Evolutionary conservation across 2,329 filamentous ascomycete genomes (phyloP).

Genomic region (Fusarium miscanthi): DNA sequence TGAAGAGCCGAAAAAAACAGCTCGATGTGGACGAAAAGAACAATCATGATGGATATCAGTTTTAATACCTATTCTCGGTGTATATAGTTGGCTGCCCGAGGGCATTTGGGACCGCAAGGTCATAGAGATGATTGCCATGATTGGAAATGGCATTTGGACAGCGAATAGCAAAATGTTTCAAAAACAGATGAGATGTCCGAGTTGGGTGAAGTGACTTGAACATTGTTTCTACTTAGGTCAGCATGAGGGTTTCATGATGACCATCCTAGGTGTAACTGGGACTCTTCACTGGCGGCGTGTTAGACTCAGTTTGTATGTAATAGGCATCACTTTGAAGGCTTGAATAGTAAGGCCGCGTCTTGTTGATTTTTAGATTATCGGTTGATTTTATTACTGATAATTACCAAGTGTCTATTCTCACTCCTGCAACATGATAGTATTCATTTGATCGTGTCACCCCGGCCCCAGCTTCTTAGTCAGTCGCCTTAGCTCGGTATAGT

Average conservation of each 20-base stretch:
- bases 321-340: background rate
- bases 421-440: background rate
- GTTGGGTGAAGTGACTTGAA: background rate
- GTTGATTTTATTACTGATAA: background rate
- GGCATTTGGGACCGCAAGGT: conserved; percentile 37
- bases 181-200: background rate
- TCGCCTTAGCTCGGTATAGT: conserved; percentile 5
- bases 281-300: background rate
- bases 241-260: conserved; percentile 4
- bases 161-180: conserved; percentile 5
- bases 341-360: background rate
- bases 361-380: background rate
- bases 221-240: background rate
- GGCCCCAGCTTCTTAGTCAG: conserved; percentile 27
- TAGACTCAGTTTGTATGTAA: background rate
- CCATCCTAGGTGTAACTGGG: background rate
- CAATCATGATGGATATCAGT: conserved; percentile 41
- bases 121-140: conserved; percentile 35
- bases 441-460: conserved; percentile 5
- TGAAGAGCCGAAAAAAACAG: background rate
- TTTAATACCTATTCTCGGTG: conserved; percentile 47
- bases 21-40: conserved; percentile 23
- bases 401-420: background rate
- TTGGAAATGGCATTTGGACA: conserved; percentile 39
- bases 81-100: conserved; percentile 42